Evolutionary conservation across 1,139 yeast species (phyloP), one percentile per base, ranked within the genome.

Genomic region (Yamadazyma epiphylla): DNA sequence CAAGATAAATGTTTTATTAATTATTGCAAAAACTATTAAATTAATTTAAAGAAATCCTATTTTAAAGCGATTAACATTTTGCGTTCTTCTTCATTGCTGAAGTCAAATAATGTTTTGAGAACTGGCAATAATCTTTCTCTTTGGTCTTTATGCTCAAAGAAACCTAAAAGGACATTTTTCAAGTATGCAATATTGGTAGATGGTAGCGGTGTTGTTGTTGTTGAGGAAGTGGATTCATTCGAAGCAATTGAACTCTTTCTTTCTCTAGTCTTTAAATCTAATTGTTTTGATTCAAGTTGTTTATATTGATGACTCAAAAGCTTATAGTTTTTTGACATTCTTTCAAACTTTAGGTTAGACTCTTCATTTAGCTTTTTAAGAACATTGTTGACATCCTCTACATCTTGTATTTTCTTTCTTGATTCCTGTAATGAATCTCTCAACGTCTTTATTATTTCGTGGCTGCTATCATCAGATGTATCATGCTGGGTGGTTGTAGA

Each of bases 131-230:
- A 67, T 52, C 80, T 86, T 21, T 71, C 78, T 32, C 97, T 68
- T 55, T 89, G 96, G n/a, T 89, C 97, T 47, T 74, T 84, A 49
- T 86, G 95, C 49, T 89, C 96, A 39, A 91, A 59, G 53, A 83
- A 91, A 2, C 96, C 96, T 6, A 91, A 60, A 13, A 91, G 58
- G 3, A 91, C 96, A 51, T 91, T 91, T 52, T 84, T 85, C 32
- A 88, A 70, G 52, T 91, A 91, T 13, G 91, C 86, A 17, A 81
- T 64, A 46, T 81, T 66, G 17, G 62, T 51, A 5, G 42, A 45
- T 19, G 31, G 26, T 20, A 28, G 33, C 12, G 29, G 9, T 13
- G 29, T n/a, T 19, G 24, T 8, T 5, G 19, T 17, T 17, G 20
- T 17, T 17, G 20, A 17, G 6, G 20, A 17, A 13, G 10, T 13